phyloP scores from a whole-genome alignment of 2,329 filamentous ascomycete genomes.

The Aspergillus aculeatus region DNA sequence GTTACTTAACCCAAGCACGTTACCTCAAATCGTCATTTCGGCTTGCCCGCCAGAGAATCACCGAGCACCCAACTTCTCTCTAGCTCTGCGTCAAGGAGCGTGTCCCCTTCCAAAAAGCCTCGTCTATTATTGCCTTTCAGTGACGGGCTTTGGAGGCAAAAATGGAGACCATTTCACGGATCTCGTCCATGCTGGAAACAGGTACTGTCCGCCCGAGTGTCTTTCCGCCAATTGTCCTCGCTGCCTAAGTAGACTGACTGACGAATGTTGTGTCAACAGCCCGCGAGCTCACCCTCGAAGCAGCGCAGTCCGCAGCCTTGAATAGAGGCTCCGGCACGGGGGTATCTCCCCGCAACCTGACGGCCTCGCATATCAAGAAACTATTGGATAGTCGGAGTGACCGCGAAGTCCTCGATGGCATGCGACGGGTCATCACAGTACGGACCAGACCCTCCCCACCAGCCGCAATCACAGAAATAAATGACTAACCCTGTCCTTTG shows the following conservation, averaged over 20 bases:
- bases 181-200: slow-evolving; percentile 91
- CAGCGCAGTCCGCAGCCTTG: slow-evolving; percentile 78
- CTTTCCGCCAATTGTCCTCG: background rate
- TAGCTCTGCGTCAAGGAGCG: slow-evolving; percentile 4
- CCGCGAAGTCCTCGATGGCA: slow-evolving; percentile 84
- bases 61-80: slow-evolving; percentile 12
- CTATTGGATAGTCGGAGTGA: slow-evolving; percentile 92
- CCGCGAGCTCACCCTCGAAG: slow-evolving; percentile 95
- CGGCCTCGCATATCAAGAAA: slow-evolving; percentile 86
- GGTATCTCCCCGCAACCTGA: slow-evolving; percentile 63
- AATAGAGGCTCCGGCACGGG: slow-evolving; percentile 53
- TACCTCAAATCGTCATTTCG: slow-evolving; percentile 11
- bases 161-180: slow-evolving; percentile 96
- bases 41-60: slow-evolving; percentile 11
- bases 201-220: slow-evolving; percentile 54
- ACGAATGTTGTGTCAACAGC: slow-evolving; percentile 54
- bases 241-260: slow-evolving; percentile 17
- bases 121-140: slow-evolving; percentile 1
- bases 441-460: slow-evolving; percentile 10
- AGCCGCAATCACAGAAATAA: slow-evolving; percentile 17
- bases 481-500: background rate
- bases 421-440: slow-evolving; percentile 86
- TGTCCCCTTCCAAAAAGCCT: slow-evolving; percentile 1
- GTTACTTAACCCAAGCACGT: background rate
- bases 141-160: slow-evolving; percentile 22